These are phyloP conservation scores for Pholiota conissans DNA, from an alignment of 768 basidiomycete genomes.

Conservation along the genomic window DNA sequence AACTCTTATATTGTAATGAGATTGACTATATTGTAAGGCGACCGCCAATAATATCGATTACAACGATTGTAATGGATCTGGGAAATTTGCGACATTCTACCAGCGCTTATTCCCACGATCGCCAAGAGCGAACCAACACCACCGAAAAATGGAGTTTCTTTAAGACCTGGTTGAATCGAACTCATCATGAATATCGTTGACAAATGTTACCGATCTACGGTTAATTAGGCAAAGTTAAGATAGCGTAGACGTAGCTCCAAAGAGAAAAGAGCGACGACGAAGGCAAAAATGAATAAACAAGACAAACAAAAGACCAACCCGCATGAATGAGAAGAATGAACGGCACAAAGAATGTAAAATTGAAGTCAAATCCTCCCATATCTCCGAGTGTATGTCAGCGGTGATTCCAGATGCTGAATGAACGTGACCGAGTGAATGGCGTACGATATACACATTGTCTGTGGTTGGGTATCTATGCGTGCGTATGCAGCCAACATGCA, in stretches of 20 bases:
- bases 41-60: no score
- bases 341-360: background rate
- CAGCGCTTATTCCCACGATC: background rate
- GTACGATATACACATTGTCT: constrained; percentile 3
- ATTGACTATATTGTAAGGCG: no score
- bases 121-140: background rate
- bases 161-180: background rate
- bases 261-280: background rate
- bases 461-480: constrained; percentile 5
- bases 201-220: constrained; percentile 15
- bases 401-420: background rate
- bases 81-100: no score
- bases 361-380: constrained; percentile 1
- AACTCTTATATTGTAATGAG: no score
- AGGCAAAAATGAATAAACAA: constrained; percentile 5
- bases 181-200: constrained; percentile 14
- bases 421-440: background rate
- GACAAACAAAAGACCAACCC: background rate
- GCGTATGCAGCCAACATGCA: constrained; percentile 2
- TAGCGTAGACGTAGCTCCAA: background rate
- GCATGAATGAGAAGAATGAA: background rate
- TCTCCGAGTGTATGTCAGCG: background rate
- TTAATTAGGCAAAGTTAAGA: constrained; percentile 10
- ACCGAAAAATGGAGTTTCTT: background rate
- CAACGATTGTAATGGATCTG: no score